A percentile compares a stretch with the other conserved stretches of the same genome.
Conservation (phyloP, 345 rosid species). For the Salix udensis region DNA sequence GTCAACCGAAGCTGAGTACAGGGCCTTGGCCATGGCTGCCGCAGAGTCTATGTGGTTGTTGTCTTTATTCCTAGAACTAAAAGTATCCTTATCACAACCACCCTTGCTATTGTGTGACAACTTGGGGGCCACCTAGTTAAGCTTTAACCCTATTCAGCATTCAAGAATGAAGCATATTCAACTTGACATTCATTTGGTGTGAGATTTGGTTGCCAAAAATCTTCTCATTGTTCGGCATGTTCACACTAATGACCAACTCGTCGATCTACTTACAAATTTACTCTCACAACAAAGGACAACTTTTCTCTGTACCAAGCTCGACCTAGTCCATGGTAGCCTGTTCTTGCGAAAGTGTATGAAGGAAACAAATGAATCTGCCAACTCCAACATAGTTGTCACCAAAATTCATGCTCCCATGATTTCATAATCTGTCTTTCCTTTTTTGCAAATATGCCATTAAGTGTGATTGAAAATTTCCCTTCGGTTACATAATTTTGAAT, state of each 20-base stretch:
- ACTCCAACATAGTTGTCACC: too few relatives aligned
- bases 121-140: not conserved
- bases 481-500: too few relatives aligned
- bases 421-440: too few relatives aligned
- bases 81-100: rapidly evolving
- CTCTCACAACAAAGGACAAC: rapidly evolving
- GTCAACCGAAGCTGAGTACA: too few relatives aligned
- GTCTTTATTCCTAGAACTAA: too few relatives aligned
- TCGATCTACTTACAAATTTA: not conserved
- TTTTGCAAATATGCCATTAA: too few relatives aligned
- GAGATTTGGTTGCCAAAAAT: not conserved
- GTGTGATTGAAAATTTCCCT: too few relatives aligned
- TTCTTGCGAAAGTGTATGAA: not conserved
- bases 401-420: too few relatives aligned
- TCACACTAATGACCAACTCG: not conserved
- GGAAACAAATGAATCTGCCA: not conserved
- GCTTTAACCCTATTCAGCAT: not conserved
- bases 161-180: not conserved
- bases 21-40: rapidly evolving
- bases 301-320: not conserved
- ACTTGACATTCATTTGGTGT: not conserved
- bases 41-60: too few relatives aligned
- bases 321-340: not conserved
- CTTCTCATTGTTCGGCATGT: not conserved
- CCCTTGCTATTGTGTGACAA: not conserved